Base-by-base conservation (phyloP, 2,329 filamentous ascomycete genomes). In the Onygenales sp. region DNA sequence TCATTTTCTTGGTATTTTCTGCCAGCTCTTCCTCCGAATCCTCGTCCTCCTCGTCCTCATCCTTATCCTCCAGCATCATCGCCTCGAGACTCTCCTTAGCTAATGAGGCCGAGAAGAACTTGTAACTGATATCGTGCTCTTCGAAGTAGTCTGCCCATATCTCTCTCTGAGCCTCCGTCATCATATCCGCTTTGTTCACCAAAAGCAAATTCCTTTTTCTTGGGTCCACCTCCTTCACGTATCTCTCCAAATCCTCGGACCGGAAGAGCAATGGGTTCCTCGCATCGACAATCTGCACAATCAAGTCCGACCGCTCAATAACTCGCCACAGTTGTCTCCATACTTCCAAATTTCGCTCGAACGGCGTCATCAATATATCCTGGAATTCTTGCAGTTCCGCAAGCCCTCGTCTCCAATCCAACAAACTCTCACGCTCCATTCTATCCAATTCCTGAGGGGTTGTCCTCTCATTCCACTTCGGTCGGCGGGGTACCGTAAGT, bases 111-210 rank as follows among this genome's bases (percentile, higher is more conserved):
- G 94, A 98, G 76, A 98, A 98, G 76, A 97, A 98, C 63, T 86
- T 87, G 77, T 93, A 98, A 52, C 87, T 83, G 65, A 98, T 94
- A 32, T 84, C 83, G 31, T 86, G 82, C 61, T 83, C 76, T 61
- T 85, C 85, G 61, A 98, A 88, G 66, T 95, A 89, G 61, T 86
- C 81, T 2, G 91, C 91, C 93, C 93, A 98, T 0, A 79, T 77
- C 59, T 80, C 80, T 59, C 93, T 79, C 73, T 98, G 94, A 63
- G 83, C 82, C 47, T 83, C 70, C 1, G 91, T 95, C 88, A 98
- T 91, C 93, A 98, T 96, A 72, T 98, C 93, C 45, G 93, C 91
- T 77, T 98, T 98, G 78, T 98, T 98, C 65, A 98, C 92, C 52
- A 98, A 77, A 53, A 98, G 70, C 65, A 98, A 66, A 68, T 97